Evolutionary conservation across 2,329 filamentous ascomycete species (phyloP).

Genomic region (Botrytis paeoniae): DNA sequence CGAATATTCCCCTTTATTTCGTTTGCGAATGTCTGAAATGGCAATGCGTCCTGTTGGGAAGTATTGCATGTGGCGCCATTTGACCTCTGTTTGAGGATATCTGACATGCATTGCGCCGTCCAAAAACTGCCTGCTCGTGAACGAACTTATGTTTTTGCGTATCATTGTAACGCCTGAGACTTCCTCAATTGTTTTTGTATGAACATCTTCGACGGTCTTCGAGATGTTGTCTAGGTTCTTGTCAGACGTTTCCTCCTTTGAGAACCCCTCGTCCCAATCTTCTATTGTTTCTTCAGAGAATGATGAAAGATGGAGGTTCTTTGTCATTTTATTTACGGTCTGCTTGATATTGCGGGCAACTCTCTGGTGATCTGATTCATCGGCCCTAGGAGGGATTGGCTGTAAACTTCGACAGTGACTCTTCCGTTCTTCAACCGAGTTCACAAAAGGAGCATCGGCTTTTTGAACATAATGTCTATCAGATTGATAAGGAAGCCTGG

Average conservation of each 20-base stretch:
- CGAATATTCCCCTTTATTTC: slow-evolving; percentile 26
- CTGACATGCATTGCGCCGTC: slow-evolving; percentile 20
- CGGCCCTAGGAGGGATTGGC: not conserved
- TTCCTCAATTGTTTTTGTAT: not conserved
- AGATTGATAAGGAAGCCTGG: not conserved
- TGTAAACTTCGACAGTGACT: slow-evolving; percentile 13
- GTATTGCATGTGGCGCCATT: slow-evolving; percentile 12
- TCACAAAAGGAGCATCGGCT: slow-evolving; percentile 5
- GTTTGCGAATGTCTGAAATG: slow-evolving; percentile 23
- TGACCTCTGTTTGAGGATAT: slow-evolving; percentile 24
- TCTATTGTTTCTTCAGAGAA: slow-evolving; percentile 10
- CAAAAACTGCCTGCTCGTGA: not conserved
- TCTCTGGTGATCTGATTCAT: not conserved
- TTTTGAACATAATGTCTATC: not conserved
- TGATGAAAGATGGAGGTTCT: slow-evolving; percentile 23
- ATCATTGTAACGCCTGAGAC: not conserved
- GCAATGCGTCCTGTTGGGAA: slow-evolving; percentile 25
- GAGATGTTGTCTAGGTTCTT: not conserved
- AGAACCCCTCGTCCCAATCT: not conserved
- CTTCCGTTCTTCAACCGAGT: slow-evolving; percentile 18
- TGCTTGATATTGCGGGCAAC: slow-evolving; percentile 25
- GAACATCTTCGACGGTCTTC: not conserved
- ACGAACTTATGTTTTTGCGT: slow-evolving; percentile 11
- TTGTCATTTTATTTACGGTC: slow-evolving; percentile 29
- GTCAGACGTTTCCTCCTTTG: not conserved